These are phyloP conservation scores for Russula abietina DNA, from an alignment of 768 basidiomycete species.

Conservation along the genomic window DNA sequence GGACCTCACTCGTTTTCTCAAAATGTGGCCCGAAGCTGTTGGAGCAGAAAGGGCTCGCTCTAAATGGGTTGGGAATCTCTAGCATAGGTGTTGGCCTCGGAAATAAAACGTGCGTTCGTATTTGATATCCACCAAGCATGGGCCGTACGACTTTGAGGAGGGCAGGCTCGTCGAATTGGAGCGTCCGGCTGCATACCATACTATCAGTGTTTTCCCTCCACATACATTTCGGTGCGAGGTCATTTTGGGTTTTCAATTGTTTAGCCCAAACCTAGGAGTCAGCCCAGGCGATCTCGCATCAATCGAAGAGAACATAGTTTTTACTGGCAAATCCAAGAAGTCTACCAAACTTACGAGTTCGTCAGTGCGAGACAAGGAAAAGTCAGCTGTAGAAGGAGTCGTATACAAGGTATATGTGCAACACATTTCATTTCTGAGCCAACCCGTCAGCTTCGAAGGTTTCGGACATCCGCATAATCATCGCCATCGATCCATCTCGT, in stretches of 20 bases:
- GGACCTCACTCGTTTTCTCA: conserved; percentile 69
- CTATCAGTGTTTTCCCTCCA: conserved; percentile 66
- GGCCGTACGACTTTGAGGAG: conserved; percentile 31
- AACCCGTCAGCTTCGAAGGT: conserved; percentile 41
- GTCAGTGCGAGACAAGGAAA: conserved; percentile 20
- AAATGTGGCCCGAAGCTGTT: conserved; percentile 79
- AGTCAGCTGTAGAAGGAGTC: conserved; percentile 60
- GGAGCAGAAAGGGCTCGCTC: conserved; percentile 81
- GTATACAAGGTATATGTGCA: conserved; percentile 62
- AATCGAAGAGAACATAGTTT: conserved; percentile 63
- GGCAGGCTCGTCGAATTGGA: conserved; percentile 80
- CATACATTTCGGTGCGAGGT: conserved; percentile 68
- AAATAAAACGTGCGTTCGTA: conserved; percentile 67
- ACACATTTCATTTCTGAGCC: neutral
- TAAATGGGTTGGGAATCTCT: conserved; percentile 65
- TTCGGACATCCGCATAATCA: conserved; percentile 71
- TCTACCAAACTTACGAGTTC: conserved; percentile 45
- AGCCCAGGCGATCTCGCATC: conserved; percentile 87
- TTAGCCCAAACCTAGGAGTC: neutral
- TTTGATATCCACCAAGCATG: neutral
- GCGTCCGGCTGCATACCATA: conserved; percentile 74
- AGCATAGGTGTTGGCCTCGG: conserved; percentile 81
- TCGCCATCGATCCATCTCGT: conserved; percentile 68
- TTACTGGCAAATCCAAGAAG: conserved; percentile 36
- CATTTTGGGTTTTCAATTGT: neutral